Base-by-base conservation (phyloP, 371 early-diverging fungal genomes). In the Coemansia sp. region DNA sequence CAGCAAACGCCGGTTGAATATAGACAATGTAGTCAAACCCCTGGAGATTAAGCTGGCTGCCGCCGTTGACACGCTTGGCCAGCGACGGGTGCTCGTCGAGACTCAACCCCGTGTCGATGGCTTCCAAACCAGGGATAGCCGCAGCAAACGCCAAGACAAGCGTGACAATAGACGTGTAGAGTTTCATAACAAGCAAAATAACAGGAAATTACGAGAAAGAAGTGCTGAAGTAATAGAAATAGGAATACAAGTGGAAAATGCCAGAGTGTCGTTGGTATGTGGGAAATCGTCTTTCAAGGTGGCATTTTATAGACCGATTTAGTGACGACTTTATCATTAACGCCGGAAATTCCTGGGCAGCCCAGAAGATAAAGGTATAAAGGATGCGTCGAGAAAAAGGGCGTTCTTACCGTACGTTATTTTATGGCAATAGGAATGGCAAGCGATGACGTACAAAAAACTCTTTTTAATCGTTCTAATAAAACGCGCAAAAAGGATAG, bases 11-110 rank as follows among this genome's bases (percentile, higher is more conserved):
- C 18, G 52, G 36, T 14, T 52, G n/a, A 16, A 52, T 52, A 16
- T 34, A n/a, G 7, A 52, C 52, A 36, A 52, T 52, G 36, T 52
- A 52, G 18, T 36, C 52, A 16, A 52, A 52, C 32, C 52, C 52
- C 4, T 36, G 52, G 9, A 36, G 52, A 8, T 52, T 52, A 32
- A 52, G 52, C n/a, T 14, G 7, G n/a, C 0, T 34, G 36, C 52
- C 52, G 16, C 36, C 36, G 34, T 52, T 36, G 16, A 52, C 7
- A 6, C 52, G 34, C 18, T 52, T 52, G 12, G 18, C 34, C 14
- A 52, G 18, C n/a, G 52, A 36, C 12, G 16, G 18, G 16, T n/a
- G n/a, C 18, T 3, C 11, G 32, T 10, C 16, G 7, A 16, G 34
- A 16, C 11, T n/a, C 12, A 18, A 12, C 36, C 1, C 18, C n/a